phyloP scores from a whole-genome alignment of 139 green algal species.

The Spirogloea muscicola region DNA sequence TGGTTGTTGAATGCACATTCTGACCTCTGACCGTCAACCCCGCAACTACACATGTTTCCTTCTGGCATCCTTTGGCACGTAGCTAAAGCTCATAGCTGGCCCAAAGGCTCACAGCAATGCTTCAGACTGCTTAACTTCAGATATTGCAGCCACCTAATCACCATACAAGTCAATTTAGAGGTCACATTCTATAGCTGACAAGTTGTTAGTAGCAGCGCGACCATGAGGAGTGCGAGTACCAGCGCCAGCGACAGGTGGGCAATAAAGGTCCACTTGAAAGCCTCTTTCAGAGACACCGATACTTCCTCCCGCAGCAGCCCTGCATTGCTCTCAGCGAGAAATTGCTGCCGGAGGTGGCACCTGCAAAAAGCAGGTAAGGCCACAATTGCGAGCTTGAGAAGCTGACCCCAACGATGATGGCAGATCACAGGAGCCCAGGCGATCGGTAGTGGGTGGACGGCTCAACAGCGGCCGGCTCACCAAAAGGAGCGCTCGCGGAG shows the following conservation, averaged over 20 bases:
- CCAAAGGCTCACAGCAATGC: background rate
- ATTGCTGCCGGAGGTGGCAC: too few relatives aligned
- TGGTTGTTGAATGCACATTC: too few relatives aligned
- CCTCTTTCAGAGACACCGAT: conserved; percentile 15
- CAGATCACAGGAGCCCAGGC: background rate
- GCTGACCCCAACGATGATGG: background rate
- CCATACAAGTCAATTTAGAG: conserved; percentile 2
- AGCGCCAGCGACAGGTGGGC: background rate
- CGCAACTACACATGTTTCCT: background rate
- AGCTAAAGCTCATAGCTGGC: background rate
- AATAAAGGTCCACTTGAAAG: conserved; percentile 3
- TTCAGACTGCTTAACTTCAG: background rate
- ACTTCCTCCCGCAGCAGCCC: too few relatives aligned
- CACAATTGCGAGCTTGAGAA: background rate
- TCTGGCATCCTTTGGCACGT: background rate
- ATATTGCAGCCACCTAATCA: background rate
- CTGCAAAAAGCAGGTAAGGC: background rate
- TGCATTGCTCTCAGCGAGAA: too few relatives aligned
- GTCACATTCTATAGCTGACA: background rate
- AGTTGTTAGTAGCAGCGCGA: too few relatives aligned
- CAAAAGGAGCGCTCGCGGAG: background rate
- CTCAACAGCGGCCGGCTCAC: background rate
- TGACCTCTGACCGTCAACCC: background rate
- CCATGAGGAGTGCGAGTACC: background rate
- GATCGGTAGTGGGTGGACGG: background rate